phyloP scores from a whole-genome alignment of 2,329 filamentous ascomycete species.

The Passalora sequoiae region DNA sequence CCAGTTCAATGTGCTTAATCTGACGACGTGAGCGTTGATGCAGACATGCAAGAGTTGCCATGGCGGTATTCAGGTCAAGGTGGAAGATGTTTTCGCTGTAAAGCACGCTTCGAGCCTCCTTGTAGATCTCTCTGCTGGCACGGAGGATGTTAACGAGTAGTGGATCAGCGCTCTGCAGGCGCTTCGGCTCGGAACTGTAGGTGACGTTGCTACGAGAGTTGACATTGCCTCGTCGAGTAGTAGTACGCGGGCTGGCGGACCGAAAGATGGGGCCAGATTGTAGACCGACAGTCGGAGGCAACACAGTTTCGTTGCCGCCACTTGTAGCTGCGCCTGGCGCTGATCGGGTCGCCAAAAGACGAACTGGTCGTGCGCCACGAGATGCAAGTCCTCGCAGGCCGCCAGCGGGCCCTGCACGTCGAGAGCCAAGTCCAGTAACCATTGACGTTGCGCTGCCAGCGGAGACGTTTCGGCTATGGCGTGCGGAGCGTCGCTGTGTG shows the following conservation, averaged over 20 bases:
- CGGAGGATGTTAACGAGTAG: constrained; percentile 38
- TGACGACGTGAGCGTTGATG: constrained; percentile 42
- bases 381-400: constrained; percentile 2
- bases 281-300: not conserved
- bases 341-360: constrained; percentile 4
- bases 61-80: constrained; percentile 36
- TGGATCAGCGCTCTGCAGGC: constrained; percentile 32
- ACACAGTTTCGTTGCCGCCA: not conserved
- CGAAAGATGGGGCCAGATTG: not conserved
- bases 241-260: constrained; percentile 1
- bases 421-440: no score
- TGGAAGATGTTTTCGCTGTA: constrained; percentile 40
- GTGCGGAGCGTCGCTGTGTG: not conserved
- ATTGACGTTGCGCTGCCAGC: not conserved
- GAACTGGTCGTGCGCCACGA: constrained; percentile 5
- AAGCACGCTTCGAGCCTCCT: constrained; percentile 38
- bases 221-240: not conserved
- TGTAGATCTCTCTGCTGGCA: constrained; percentile 37
- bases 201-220: not conserved
- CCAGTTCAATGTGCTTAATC: constrained; percentile 41
- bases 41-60: constrained; percentile 36
- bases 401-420: not conserved
- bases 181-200: constrained; percentile 12
- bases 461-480: not conserved
- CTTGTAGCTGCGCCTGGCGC: constrained; percentile 4